Evolutionary conservation across 2,329 filamentous ascomycete species (phyloP).

Genomic region (Trichoderma semiorbis): DNA sequence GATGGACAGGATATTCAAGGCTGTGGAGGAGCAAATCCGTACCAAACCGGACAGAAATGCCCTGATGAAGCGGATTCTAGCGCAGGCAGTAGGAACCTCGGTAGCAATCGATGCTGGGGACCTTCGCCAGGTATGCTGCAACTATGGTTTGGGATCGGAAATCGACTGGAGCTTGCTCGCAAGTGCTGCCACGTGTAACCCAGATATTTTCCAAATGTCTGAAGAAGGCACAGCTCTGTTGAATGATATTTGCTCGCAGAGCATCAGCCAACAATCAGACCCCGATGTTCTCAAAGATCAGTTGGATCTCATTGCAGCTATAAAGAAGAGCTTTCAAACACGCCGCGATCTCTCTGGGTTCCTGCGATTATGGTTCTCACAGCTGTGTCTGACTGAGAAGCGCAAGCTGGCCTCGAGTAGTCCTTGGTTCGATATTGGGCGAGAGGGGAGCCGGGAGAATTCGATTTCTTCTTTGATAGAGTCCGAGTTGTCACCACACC

Average conservation of each 20-base stretch:
- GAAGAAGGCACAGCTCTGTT: constrained; percentile 40
- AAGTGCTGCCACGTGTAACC: constrained; percentile 42
- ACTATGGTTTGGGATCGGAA: constrained; percentile 37
- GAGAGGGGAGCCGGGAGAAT: constrained; percentile 20
- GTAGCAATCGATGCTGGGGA: constrained; percentile 39
- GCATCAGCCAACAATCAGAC: constrained; percentile 25
- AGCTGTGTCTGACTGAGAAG: constrained; percentile 37
- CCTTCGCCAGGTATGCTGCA: constrained; percentile 41
- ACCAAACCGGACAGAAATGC: constrained; percentile 25
- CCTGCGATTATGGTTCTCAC: constrained; percentile 45
- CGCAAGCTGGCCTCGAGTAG: constrained; percentile 27
- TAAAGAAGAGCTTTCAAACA: constrained; percentile 44
- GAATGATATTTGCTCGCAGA: constrained; percentile 37
- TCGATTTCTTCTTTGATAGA: constrained; percentile 34
- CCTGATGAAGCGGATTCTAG: constrained; percentile 32
- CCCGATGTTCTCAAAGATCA: constrained; percentile 24
- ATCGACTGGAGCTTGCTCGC: constrained; percentile 45
- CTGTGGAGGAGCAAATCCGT: constrained; percentile 29
- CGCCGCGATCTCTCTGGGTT: constrained; percentile 45
- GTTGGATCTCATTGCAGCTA: constrained; percentile 38
- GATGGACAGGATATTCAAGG: constrained; percentile 36
- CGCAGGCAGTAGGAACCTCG: constrained; percentile 29
- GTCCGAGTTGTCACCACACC: constrained; percentile 42
- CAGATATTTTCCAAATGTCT: constrained; percentile 44
- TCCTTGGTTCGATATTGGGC: constrained; percentile 34